Base-by-base conservation (phyloP, 2,329 filamentous ascomycete genomes). In the Cadophora gregata region DNA sequence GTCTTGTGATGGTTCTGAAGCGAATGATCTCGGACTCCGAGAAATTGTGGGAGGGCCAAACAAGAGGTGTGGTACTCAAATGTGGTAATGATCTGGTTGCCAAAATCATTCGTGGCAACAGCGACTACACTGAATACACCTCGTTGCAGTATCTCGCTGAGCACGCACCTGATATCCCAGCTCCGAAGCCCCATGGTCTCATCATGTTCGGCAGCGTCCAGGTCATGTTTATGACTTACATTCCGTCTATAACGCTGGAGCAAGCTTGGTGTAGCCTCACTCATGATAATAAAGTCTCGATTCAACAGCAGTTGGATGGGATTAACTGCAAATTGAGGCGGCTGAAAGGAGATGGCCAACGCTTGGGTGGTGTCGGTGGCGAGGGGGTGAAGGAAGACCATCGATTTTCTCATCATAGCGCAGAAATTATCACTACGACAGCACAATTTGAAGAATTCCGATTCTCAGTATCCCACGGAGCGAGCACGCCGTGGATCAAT, bases 401-500 rank as follows among this genome's bases (percentile, higher is more conserved):
- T 45, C 42, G n/a, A n/a, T n/a, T 45, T 45, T 19, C 42, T 45
- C 42, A 45, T n/a, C 19, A n/a, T n/a, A 45, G 42, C 42, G 12
- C 19, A n/a, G 42, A n/a, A n/a, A 45, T 64, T 16, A 63, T 48
- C 48, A 56, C 59, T 33, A 67, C 64, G 33, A 27, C 53, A 42
- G 56, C 47, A 21, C 27, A 42, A 63, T 71, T 68, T 24, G 65
- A 67, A 59, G 63, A 71, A 24, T 68, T 69, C 36, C 59, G 66
- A 47, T 70, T 71, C 51, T 71, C 65, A n/a, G 47, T 53, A 24
- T 38, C 42, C 50, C 36, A 16, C n/a, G 25, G n/a, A 56, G 31
- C 24, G 5, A 65, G 63, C 31, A 31, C 51, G 45, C 31, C 63
- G 55, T 67, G 55, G 36, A 64, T 62, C 12, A 66, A 45, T 7